Percentiles rank a stretch among this genome's conserved stretches.
Conservation (phyloP, 139 green algal species). For the Choricystis sp. region DNA sequence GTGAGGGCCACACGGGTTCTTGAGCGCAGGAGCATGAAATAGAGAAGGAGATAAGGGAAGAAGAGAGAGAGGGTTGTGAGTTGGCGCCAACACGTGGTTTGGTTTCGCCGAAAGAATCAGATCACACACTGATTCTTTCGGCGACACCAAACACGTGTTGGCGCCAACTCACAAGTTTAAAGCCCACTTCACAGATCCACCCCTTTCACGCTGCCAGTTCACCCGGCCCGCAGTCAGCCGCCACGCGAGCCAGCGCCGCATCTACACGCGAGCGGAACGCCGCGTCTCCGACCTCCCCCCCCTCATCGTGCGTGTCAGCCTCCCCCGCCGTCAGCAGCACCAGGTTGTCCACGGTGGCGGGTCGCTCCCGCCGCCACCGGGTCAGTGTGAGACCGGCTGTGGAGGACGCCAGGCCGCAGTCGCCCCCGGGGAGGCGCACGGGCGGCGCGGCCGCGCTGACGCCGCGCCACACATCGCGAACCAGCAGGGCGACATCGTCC, state of each 20-base stretch:
- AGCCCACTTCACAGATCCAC: no score
- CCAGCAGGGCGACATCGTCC: slow-evolving; percentile 29
- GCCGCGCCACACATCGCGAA: slow-evolving; percentile 42
- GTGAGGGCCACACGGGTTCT: no score
- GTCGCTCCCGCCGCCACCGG: slow-evolving; percentile 24
- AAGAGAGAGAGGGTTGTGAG: no score
- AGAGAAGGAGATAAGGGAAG: no score
- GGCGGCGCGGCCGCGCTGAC: slow-evolving; percentile 16
- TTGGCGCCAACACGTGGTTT: no score
- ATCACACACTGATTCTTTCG: no score
- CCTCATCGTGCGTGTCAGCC: slow-evolving; percentile 49
- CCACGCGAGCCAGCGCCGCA: slow-evolving; percentile 5
- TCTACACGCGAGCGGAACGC: slow-evolving; percentile 10
- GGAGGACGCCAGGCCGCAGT: slow-evolving; percentile 32
- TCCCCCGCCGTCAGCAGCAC: slow-evolving; percentile 67
- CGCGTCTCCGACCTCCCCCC: slow-evolving; percentile 7
- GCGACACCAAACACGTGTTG: no score
- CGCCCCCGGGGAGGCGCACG: slow-evolving; percentile 10
- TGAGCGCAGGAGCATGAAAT: no score
- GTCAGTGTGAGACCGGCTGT: slow-evolving; percentile 59
- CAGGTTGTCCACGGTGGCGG: slow-evolving; percentile 70
- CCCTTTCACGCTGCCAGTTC: background rate
- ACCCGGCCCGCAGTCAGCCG: slow-evolving; percentile 3
- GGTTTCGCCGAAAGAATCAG: no score
- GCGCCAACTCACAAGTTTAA: no score